A percentile compares a stretch with the other conserved stretches of the same genome.
Evolutionary conservation across 306 rosid species (phyloP).

Genomic region (Hippophae rhamnoides): DNA sequence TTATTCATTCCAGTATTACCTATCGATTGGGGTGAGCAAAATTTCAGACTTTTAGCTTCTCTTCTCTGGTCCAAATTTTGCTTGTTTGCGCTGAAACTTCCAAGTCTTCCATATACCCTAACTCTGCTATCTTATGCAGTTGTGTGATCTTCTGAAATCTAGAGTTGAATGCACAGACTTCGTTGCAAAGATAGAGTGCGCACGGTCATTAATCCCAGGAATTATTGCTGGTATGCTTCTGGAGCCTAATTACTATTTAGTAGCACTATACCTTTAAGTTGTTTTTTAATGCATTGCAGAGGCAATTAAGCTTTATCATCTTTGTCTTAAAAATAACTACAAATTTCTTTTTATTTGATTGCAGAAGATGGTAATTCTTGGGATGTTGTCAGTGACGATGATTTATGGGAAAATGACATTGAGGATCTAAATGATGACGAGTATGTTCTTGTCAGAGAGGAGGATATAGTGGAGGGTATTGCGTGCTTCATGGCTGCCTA

Average conservation of each 20-base stretch:
- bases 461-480: constrained; percentile 90
- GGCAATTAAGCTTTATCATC: not conserved
- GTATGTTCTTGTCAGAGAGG: constrained; percentile 79
- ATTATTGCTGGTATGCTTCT: constrained; percentile 43
- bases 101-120: too few relatives aligned
- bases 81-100: not conserved
- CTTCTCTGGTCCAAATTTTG: not conserved
- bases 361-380: constrained; percentile 86
- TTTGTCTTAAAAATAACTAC: too few relatives aligned
- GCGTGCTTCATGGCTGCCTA: constrained; percentile 97
- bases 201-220: constrained; percentile 46
- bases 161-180: constrained; percentile 73
- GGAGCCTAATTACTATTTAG: not conserved
- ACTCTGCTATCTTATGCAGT: constrained; percentile 33
- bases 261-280: too few relatives aligned
- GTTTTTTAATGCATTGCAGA: not conserved
- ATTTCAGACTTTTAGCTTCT: not conserved
- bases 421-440: constrained; percentile 53
- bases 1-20: too few relatives aligned
- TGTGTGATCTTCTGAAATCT: constrained; percentile 75
- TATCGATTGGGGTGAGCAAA: too few relatives aligned
- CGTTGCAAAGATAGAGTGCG: constrained; percentile 69
- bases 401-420: constrained; percentile 72
- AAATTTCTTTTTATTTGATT: constrained; percentile 5
- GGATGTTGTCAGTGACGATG: constrained; percentile 71